Evolutionary conservation across 1,139 yeast species (phyloP).

Genomic region (Geotrichum reessii): DNA sequence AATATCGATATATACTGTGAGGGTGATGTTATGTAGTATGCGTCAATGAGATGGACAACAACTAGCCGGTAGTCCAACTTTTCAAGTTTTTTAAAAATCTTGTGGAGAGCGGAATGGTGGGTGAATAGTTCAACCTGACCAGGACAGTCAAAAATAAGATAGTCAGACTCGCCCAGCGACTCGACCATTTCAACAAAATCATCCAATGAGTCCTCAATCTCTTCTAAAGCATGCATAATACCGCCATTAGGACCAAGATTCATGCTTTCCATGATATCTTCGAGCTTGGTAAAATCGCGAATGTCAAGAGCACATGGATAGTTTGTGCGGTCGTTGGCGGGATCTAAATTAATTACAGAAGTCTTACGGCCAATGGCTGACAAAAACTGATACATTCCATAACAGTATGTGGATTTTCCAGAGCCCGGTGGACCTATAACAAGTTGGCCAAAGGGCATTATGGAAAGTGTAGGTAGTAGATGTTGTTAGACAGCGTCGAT

Average conservation of each 20-base stretch:
- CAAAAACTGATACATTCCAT: conserved; percentile 84
- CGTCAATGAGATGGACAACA: conserved; percentile 82
- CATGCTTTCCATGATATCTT: conserved; percentile 83
- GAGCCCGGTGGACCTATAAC: conserved; percentile 98
- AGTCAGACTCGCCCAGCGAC: conserved; percentile 55
- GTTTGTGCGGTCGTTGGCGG: conserved; percentile 81
- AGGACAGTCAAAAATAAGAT: conserved; percentile 90
- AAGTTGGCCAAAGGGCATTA: conserved; percentile 67
- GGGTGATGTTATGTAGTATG: conserved; percentile 78
- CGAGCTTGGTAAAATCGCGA: conserved; percentile 77
- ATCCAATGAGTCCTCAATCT: conserved; percentile 48
- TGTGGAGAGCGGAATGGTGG: conserved; percentile 74
- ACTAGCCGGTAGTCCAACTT: conserved; percentile 70
- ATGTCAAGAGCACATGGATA: conserved; percentile 86
- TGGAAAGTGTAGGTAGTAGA: background rate
- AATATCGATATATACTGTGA: conserved; percentile 86
- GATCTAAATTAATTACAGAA: conserved; percentile 79
- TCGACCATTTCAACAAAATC: conserved; percentile 55
- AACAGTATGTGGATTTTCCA: conserved; percentile 92
- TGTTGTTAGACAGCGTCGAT: background rate
- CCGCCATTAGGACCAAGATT: conserved; percentile 94
- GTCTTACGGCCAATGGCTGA: conserved; percentile 90
- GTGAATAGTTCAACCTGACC: conserved; percentile 96
- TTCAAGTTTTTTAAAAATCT: conserved; percentile 64
- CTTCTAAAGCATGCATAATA: conserved; percentile 79